Evolutionary conservation across 2,329 filamentous ascomycete genomes (phyloP).

Genomic region (Fusarium oxysporum): DNA sequence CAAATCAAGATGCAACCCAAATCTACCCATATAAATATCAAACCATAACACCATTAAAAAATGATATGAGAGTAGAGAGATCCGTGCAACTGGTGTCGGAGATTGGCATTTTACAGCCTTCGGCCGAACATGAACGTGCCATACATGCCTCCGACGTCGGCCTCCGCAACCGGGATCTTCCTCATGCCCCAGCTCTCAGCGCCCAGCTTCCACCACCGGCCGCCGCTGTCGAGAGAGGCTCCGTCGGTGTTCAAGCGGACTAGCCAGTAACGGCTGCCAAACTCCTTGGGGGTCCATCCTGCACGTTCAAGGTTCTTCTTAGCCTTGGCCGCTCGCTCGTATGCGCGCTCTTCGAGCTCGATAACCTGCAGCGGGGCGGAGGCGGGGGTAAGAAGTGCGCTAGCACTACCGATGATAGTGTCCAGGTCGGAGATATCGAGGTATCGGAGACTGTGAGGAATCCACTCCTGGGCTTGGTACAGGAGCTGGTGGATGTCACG

Average conservation of each 20-base stretch:
- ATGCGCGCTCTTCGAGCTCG: slow-evolving; percentile 77
- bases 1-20: slow-evolving; percentile 40
- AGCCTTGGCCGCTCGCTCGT: slow-evolving; percentile 72
- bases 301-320: slow-evolving; percentile 68
- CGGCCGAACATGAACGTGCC: slow-evolving; percentile 76
- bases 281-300: slow-evolving; percentile 79
- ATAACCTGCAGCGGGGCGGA: slow-evolving; percentile 80
- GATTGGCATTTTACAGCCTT: slow-evolving; percentile 59
- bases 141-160: slow-evolving; percentile 95
- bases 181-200: slow-evolving; percentile 87
- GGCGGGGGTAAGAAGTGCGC: slow-evolving; percentile 68
- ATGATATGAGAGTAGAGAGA: slow-evolving; percentile 44
- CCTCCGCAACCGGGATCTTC: slow-evolving; percentile 90
- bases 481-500: slow-evolving; percentile 75
- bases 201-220: slow-evolving; percentile 85
- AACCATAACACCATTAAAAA: slow-evolving; percentile 14
- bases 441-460: slow-evolving; percentile 74
- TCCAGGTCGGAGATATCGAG: slow-evolving; percentile 77
- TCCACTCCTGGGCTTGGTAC: slow-evolving; percentile 58
- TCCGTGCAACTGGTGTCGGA: slow-evolving; percentile 50
- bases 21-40: slow-evolving; percentile 14
- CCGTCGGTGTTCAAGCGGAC: slow-evolving; percentile 64
- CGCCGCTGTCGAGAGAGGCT: slow-evolving; percentile 54
- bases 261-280: slow-evolving; percentile 73
- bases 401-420: slow-evolving; percentile 68